Conservation (phyloP, 345 rosid species). For the Arabidopsis suecica region DNA sequence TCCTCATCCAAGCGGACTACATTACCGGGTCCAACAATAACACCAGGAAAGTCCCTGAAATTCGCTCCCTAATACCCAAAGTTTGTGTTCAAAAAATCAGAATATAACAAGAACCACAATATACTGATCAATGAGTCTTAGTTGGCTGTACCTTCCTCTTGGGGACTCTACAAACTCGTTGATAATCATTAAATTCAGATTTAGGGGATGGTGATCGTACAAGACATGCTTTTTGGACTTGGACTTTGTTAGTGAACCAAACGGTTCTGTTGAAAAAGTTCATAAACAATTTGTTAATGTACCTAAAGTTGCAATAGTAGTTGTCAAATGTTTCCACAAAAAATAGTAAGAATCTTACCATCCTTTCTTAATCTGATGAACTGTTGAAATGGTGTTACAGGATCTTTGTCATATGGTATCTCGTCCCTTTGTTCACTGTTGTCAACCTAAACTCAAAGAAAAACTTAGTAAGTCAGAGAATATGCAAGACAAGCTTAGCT, state of each 20-base stretch:
- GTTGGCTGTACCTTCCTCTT: slow-evolving; percentile 35
- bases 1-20: slow-evolving; percentile 57
- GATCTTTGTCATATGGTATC: slow-evolving; percentile 34
- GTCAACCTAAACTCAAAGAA: slow-evolving; percentile 30
- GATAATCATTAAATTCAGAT: slow-evolving; percentile 30
- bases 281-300: background rate
- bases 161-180: slow-evolving; percentile 40
- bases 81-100: background rate
- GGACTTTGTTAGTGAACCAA: slow-evolving; percentile 6
- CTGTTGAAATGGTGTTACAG: slow-evolving; percentile 30
- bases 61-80: slow-evolving; percentile 56
- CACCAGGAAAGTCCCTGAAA: slow-evolving; percentile 73
- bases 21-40: slow-evolving; percentile 50
- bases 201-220: slow-evolving; percentile 40
- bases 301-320: slow-evolving; percentile 37
- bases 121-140: background rate
- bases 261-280: slow-evolving; percentile 10
- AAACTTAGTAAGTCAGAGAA: background rate
- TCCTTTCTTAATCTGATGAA: slow-evolving; percentile 38
- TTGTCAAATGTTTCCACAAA: background rate
- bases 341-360: slow-evolving; percentile 32
- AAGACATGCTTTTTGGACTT: slow-evolving; percentile 13
- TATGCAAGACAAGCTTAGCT: slow-evolving; percentile 1
- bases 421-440: slow-evolving; percentile 29
- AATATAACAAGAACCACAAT: background rate